Evolutionary conservation across 305 asterid species (phyloP).

Genomic region (Fraxinus nigra): DNA sequence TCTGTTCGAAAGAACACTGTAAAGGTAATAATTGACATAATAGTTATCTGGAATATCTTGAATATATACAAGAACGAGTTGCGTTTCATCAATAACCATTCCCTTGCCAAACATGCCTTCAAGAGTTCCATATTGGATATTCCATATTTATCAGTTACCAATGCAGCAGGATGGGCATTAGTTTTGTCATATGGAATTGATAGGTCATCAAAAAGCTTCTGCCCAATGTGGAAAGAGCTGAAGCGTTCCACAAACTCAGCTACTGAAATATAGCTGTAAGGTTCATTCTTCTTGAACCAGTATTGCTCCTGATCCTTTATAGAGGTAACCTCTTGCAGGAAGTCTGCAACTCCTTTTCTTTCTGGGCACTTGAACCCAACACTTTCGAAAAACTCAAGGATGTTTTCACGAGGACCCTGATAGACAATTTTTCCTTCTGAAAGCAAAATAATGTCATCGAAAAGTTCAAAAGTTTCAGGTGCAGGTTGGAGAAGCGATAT

Average conservation of each 20-base stretch:
- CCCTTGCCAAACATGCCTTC: constrained; percentile 72
- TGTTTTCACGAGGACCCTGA: constrained; percentile 41
- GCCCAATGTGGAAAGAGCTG: constrained; percentile 66
- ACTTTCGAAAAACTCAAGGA: constrained; percentile 35
- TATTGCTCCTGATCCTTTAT: constrained; percentile 59
- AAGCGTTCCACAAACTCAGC: constrained; percentile 65
- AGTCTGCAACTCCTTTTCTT: constrained; percentile 45
- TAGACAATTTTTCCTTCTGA: constrained; percentile 42
- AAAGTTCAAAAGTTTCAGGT: constrained; percentile 40
- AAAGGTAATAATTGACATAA: constrained; percentile 74
- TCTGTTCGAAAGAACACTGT: constrained; percentile 85
- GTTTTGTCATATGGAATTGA: constrained; percentile 59
- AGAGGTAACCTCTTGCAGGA: constrained; percentile 36
- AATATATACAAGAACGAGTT: constrained; percentile 75
- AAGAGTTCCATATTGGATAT: constrained; percentile 74
- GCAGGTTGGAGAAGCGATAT: constrained; percentile 47
- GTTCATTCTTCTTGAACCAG: constrained; percentile 68
- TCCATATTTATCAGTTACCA: constrained; percentile 75
- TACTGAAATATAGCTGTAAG: constrained; percentile 61
- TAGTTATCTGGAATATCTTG: constrained; percentile 75
- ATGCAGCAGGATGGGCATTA: constrained; percentile 81
- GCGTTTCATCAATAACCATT: constrained; percentile 82
- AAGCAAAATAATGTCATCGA: constrained; percentile 41
- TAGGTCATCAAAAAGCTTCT: constrained; percentile 61
- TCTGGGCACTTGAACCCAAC: constrained; percentile 44